Evolutionary conservation across 306 rosid species (phyloP), one percentile per base, ranked within the genome.

Genomic region (Prunus mume): DNA sequence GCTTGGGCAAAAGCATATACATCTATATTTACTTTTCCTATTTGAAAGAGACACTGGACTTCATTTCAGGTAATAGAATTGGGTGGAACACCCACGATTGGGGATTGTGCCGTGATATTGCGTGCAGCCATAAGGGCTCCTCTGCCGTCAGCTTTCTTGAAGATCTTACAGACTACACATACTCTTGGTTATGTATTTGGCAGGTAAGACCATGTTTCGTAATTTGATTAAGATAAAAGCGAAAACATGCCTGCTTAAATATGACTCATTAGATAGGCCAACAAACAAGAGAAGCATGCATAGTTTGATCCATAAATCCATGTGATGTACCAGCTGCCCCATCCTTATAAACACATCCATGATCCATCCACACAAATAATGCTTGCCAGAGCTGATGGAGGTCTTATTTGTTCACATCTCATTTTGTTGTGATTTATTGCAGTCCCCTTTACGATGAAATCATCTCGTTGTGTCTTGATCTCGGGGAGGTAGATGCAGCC

Each of bases 401-500:
- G 12, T 77, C 58, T 47, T 75, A 73, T 68, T 38, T 7, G 66
- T 66, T 65, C 27, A 63, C 77, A 22, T 57, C 83, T 76, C 18
- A 75, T 71, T 12, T 15, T 55, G 72, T 74, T 34, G 67, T 69
- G 20, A 12, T 69, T 65, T 68, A 30, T 81, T 79, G 83, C 97
- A 95, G 99, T 68, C 83, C 91, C 1, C 89, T 92, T 38, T 95
- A 95, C 61, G 99, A 90, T 27, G 97, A 95, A 87, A 75, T 92
- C 82, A 87, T 92, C 65, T 84, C 85, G 47, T 74, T 90, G 25
- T 92, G 97, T 78, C 86, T 92, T 47, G 97, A 95, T 79, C 88
- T 89, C 38, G 97, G 93, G 78, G 99, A 95, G 76, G 86, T 87
- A 28, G 99, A 95, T 88, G 97, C 97, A 2, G 99, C 99, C 78